phyloP scores from a whole-genome alignment of 2,329 filamentous ascomycete genomes.

The Geosmithia putterillii region DNA sequence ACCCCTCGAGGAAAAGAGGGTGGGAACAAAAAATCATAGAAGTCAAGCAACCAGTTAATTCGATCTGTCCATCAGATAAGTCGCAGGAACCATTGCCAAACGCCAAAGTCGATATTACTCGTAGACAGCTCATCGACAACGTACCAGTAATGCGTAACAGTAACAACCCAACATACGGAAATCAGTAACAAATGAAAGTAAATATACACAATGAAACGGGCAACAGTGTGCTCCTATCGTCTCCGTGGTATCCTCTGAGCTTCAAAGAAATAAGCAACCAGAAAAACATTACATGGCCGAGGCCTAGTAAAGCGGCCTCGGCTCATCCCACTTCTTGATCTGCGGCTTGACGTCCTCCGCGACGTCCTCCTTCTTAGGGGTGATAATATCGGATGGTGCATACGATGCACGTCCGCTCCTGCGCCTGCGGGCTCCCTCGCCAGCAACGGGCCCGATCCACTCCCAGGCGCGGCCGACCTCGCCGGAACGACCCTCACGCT shows the following conservation, averaged over 20 bases:
- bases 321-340: conserved; percentile 27
- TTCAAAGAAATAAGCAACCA: not conserved
- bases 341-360: conserved; percentile 11
- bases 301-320: conserved; percentile 25
- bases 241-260: too few relatives aligned
- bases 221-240: not conserved
- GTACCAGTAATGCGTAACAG: not conserved
- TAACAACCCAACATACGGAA: not conserved
- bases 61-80: not conserved
- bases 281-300: not conserved
- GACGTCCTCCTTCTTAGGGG: conserved; percentile 23
- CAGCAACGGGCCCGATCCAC: conserved; percentile 50
- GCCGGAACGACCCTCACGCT: conserved; percentile 55
- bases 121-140: not conserved
- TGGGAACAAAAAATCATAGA: not conserved
- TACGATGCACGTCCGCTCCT: conserved; percentile 40
- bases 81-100: not conserved
- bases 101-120: not conserved
- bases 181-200: conserved; percentile 1
- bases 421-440: conserved; percentile 29
- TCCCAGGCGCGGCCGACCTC: conserved; percentile 58
- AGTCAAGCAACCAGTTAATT: not conserved
- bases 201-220: not conserved
- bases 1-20: too few relatives aligned
- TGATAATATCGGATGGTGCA: conserved; percentile 19